A percentile compares a stretch with the other conserved stretches of the same genome.
Evolutionary conservation across 495 filamentous ascomycete species (phyloP).

Genomic region (Schizothecium vesticola): DNA sequence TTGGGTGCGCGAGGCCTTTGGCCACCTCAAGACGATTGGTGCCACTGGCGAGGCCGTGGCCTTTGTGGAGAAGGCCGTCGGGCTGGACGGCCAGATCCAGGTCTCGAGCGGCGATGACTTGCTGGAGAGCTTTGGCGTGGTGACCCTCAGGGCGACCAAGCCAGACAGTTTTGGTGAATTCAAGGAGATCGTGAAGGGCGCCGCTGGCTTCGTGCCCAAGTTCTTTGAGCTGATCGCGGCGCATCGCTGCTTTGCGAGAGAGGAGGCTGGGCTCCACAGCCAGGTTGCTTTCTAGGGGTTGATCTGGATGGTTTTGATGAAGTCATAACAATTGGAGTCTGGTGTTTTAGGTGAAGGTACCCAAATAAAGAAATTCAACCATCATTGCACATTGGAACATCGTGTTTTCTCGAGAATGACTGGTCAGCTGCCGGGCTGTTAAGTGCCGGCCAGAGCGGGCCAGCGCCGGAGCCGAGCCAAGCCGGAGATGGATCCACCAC

Average conservation of each 20-base stretch:
- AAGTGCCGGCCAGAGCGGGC: not conserved
- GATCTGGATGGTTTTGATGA: not conserved
- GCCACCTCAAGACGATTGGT: conserved; percentile 73
- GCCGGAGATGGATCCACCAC: not conserved
- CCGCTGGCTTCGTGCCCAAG: conserved; percentile 56
- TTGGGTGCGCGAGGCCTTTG: conserved; percentile 81
- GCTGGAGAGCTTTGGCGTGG: conserved; percentile 64
- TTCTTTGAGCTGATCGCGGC: conserved; percentile 61
- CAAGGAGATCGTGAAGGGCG: conserved; percentile 54
- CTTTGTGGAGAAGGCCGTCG: conserved; percentile 55
- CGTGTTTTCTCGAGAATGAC: too few relatives aligned
- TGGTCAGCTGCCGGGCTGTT: not conserved
- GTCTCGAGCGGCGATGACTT: conserved; percentile 47
- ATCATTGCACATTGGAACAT: too few relatives aligned
- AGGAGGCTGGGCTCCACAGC: conserved; percentile 59
- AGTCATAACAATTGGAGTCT: not conserved
- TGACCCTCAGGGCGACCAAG: conserved; percentile 50
- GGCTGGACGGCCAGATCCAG: conserved; percentile 45
- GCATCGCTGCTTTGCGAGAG: conserved; percentile 66
- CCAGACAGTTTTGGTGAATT: conserved; percentile 52
- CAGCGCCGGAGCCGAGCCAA: not conserved
- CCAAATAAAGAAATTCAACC: not conserved
- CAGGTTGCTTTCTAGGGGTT: conserved; percentile 40
- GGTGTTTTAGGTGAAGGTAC: not conserved
- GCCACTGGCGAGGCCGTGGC: conserved; percentile 65